Percentiles rank a stretch among this genome's conserved stretches.
phyloP scores from a whole-genome alignment of 176 grass and related monocot genomes.

The Hordeum vulgare region DNA sequence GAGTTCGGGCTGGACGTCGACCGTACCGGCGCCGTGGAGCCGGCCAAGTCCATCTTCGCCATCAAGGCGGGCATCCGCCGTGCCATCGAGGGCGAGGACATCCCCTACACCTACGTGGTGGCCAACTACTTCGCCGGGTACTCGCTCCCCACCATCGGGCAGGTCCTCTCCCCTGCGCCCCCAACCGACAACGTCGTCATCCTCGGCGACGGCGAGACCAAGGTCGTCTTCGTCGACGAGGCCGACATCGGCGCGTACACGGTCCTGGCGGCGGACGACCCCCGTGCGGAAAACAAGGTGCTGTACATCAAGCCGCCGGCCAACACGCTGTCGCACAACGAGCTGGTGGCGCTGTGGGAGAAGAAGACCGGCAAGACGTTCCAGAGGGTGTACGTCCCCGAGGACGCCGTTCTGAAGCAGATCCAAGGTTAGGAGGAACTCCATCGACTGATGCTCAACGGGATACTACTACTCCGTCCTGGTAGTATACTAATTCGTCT shows the following conservation, averaged over 20 bases:
- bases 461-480: too few species aligned
- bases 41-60: conserved; percentile 25
- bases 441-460: too few species aligned
- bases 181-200: conserved; percentile 40
- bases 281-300: conserved; percentile 35
- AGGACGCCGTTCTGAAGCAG: conserved; percentile 41
- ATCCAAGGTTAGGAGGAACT: conserved; percentile 32
- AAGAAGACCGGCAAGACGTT: conserved; percentile 43
- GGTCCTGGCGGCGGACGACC: conserved; percentile 45
- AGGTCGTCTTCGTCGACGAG: conserved; percentile 41
- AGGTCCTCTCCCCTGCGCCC: background rate
- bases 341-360: conserved; percentile 56
- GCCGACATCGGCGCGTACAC: conserved; percentile 46
- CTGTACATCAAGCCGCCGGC: conserved; percentile 30
- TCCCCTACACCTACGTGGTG: conserved; percentile 37
- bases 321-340: conserved; percentile 43
- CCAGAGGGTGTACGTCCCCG: conserved; percentile 23
- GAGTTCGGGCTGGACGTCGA: conserved; percentile 59
- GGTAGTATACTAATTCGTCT: background rate
- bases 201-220: conserved; percentile 40
- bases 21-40: conserved; percentile 31
- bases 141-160: conserved; percentile 31
- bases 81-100: conserved; percentile 39
- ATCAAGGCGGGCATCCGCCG: conserved; percentile 41
- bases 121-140: conserved; percentile 38